Base-by-base conservation (phyloP, 176 grass and related monocot species). In the Elaeis guineensis region DNA sequence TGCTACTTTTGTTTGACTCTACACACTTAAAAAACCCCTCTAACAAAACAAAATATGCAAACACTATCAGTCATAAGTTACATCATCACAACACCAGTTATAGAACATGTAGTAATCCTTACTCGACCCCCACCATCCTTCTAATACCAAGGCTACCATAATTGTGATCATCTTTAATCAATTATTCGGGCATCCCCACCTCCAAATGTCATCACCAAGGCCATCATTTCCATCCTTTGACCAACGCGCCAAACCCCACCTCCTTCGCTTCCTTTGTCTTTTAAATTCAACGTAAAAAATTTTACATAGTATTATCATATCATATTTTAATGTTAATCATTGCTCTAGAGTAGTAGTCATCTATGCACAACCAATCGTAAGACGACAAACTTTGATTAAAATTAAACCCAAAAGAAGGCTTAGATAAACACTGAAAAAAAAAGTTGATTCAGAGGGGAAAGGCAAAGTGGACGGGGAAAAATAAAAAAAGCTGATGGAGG, bases 341-440 rank as follows among this genome's bases (percentile, higher is more conserved):
- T 16, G 64, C 25, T 25, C 1, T 54, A n/a, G 19, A 58, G 23
- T 49, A 17, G 2, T 55, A 25, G 49, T 57, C 55, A 19, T 56
- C 57, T 19, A 66, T 3, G 11, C 61, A 76, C 57, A 59, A 30
- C 55, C 29, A 14, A 68, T 76, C 17, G 16, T 66, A 51, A 68
- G 66, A 67, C 73, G 73, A 76, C 73, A 76, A 76, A 76, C 17
- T 19, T 54, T 12, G 62, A 76, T 55, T 76, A 66, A 76, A 76
- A 66, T 61, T 51, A 73, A 16, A 25, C 57, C 5, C 50, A 73
- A 61, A 26, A 55, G 70, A 39, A 20, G 61, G 5, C 32, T 50
- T 50, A 51, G 35, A 17, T 58, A 74, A 64, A 55, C 17, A 64
- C 19, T 53, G 51, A 75, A 74, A 55, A 64, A 76, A 49, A 49